Conservation (phyloP, 441 rosid species). For the Mallotus japonicus region DNA sequence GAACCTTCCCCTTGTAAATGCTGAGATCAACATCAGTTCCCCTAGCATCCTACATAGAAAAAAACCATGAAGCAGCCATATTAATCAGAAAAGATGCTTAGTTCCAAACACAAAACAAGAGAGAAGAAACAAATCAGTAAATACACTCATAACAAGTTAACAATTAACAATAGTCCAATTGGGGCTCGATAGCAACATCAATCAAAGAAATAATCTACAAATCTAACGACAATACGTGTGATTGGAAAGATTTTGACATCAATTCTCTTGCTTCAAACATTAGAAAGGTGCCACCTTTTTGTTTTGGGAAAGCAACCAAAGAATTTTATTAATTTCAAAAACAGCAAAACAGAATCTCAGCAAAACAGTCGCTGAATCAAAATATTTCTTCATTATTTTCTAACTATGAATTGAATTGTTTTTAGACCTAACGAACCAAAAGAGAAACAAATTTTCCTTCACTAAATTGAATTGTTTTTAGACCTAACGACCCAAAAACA, state of each 20-base stretch:
- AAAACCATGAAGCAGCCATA: neutral
- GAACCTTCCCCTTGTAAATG: slow-evolving; percentile 79
- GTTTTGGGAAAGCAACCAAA: neutral
- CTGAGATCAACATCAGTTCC: slow-evolving; percentile 82
- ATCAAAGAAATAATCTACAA: slow-evolving; percentile 2
- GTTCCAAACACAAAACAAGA: neutral
- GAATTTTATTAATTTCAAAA: no score
- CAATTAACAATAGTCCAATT: no score
- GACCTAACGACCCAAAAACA: neutral
- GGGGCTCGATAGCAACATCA: neutral
- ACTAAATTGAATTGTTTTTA: neutral
- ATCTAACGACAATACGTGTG: no score
- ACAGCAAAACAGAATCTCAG: no score
- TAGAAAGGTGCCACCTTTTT: neutral
- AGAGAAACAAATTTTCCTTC: no score
- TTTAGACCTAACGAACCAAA: neutral
- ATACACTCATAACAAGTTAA: neutral
- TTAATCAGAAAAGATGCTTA: neutral
- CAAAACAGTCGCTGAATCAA: neutral
- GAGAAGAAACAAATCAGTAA: neutral
- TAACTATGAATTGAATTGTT: neutral
- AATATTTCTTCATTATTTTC: neutral
- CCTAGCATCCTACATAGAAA: slow-evolving; percentile 60
- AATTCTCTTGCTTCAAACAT: neutral
- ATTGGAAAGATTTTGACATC: neutral